These are phyloP conservation scores for Apiotrichum akiyoshidainum DNA, from an alignment of 1,284 basidiomycete genomes.

Conservation along the genomic window DNA sequence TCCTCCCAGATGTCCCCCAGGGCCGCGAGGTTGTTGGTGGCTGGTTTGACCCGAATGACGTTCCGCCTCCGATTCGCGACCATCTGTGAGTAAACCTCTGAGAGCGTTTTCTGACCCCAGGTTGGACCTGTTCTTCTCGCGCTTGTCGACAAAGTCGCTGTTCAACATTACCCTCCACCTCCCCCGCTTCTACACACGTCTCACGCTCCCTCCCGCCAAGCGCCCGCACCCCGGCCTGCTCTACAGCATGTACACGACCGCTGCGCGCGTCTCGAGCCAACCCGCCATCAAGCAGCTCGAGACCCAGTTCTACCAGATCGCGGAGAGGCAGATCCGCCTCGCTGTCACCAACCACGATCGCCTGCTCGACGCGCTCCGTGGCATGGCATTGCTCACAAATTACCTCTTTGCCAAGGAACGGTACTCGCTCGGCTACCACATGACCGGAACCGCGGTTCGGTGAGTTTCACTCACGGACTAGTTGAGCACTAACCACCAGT, in stretches of 20 bases:
- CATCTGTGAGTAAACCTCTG: conserved; percentile 26
- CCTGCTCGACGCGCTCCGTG: conserved; percentile 34
- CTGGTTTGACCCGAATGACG: conserved; percentile 40
- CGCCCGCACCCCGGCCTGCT: conserved; percentile 30
- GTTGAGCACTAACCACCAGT: conserved; percentile 4
- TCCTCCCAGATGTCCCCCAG: conserved; percentile 16
- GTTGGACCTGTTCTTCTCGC: conserved; percentile 29
- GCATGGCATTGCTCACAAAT: conserved; percentile 28
- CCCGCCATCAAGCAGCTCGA: conserved; percentile 31
- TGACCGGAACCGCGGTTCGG: conserved; percentile 25
- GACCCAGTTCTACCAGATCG: conserved; percentile 33
- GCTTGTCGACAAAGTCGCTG: background rate
- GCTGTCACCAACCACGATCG: conserved; percentile 31
- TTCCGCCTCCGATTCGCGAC: conserved; percentile 34
- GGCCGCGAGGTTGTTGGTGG: conserved; percentile 28
- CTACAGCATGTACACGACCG: conserved; percentile 31
- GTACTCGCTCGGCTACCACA: conserved; percentile 30
- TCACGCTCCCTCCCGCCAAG: conserved; percentile 26
- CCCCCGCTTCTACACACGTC: conserved; percentile 28
- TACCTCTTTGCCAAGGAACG: conserved; percentile 33
- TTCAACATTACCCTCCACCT: conserved; percentile 22
- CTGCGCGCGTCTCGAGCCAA: conserved; percentile 27
- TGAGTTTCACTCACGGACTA: background rate
- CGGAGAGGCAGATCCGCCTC: conserved; percentile 30
- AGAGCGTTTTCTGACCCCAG: conserved; percentile 5